Evolutionary conservation across 2,329 filamentous ascomycete species (phyloP), one percentile per base, ranked within the genome.

Genomic region (Cytospora chrysosperma): DNA sequence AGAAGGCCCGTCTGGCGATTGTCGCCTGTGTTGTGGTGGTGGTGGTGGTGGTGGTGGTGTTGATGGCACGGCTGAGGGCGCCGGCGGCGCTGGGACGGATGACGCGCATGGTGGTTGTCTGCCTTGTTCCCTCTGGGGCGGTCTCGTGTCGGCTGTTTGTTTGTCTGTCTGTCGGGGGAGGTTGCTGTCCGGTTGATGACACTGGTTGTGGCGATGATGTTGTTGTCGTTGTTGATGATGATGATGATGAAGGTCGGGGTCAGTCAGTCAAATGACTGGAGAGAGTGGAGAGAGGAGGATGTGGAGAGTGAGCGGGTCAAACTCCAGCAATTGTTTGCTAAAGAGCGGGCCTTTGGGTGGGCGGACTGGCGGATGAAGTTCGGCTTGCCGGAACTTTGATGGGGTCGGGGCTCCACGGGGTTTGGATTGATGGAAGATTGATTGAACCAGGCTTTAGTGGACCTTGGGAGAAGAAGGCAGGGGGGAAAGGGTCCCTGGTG

Each of bases 251-350:
- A n/a, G n/a, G 37, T 40, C 37, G 37, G 37, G 37, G 37, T 40
- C 37, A 30, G 4, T 30, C 6, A 10, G 32, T 34, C 10, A 3
- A 40, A n/a, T 40, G 19, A 40, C 37, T 40, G 19, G 50, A 56
- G 50, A 56, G 61, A 65, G 64, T 65, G 64, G 64, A 64, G 64
- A 65, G 53, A 56, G 34, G 43, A 56, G 56, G 9, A 9, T 30
- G 4, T 4, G 28, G 28, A 30, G n/a, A 43, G 51, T 58, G 63
- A 27, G 24, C 32, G 57, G 54, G 26, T 54, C 50, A 4, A n/a
- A n/a, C n/a, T 60, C 12, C 32, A n/a, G n/a, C n/a, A n/a, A n/a
- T n/a, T n/a, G 56, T 40, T 63, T 26, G 43, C 57, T 27, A 47
- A 40, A 51, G 43, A 55, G 52, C 49, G 56, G 53, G 37, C 37